phyloP scores from a whole-genome alignment of 768 basidiomycete species.

The Lyophyllum semitale region DNA sequence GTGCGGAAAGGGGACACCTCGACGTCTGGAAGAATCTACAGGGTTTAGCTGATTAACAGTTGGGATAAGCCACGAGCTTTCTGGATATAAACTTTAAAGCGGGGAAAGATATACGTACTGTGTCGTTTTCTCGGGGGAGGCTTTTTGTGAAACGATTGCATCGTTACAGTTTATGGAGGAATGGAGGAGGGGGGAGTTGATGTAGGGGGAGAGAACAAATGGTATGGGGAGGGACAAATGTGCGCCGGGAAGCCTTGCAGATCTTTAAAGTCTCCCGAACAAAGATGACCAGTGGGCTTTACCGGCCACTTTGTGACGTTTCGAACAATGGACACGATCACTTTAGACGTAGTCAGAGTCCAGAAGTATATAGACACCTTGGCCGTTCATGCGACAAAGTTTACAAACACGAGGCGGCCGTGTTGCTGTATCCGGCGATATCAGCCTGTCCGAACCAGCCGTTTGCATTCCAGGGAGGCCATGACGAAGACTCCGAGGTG shows the following conservation, averaged over 20 bases:
- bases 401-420: slow-evolving; percentile 36
- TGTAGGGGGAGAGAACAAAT: slow-evolving; percentile 3
- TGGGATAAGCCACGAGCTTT: slow-evolving; percentile 14
- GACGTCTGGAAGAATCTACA: slow-evolving; percentile 49
- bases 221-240: neutral
- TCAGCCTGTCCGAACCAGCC: slow-evolving; percentile 26
- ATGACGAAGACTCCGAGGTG: slow-evolving; percentile 19
- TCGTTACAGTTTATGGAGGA: slow-evolving; percentile 11
- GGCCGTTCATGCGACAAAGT: slow-evolving; percentile 29
- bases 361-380: slow-evolving; percentile 25
- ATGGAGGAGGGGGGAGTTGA: slow-evolving; percentile 8
- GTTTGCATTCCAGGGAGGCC: slow-evolving; percentile 34
- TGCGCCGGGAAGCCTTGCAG: slow-evolving; percentile 8
- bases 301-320: slow-evolving; percentile 19
- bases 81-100: neutral
- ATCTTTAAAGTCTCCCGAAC: slow-evolving; percentile 30
- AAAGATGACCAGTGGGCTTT: slow-evolving; percentile 25
- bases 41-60: slow-evolving; percentile 41
- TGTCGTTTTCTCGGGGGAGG: slow-evolving; percentile 41
- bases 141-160: slow-evolving; percentile 28
- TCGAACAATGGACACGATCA: slow-evolving; percentile 32
- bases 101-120: slow-evolving; percentile 28
- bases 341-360: slow-evolving; percentile 21
- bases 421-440: slow-evolving; percentile 27
- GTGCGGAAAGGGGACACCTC: slow-evolving; percentile 43